Percentiles rank a stretch among this genome's conserved stretches.
These are phyloP conservation scores for Copromyces sp. DNA, from an alignment of 495 filamentous ascomycete genomes.

Conservation along the genomic window DNA sequence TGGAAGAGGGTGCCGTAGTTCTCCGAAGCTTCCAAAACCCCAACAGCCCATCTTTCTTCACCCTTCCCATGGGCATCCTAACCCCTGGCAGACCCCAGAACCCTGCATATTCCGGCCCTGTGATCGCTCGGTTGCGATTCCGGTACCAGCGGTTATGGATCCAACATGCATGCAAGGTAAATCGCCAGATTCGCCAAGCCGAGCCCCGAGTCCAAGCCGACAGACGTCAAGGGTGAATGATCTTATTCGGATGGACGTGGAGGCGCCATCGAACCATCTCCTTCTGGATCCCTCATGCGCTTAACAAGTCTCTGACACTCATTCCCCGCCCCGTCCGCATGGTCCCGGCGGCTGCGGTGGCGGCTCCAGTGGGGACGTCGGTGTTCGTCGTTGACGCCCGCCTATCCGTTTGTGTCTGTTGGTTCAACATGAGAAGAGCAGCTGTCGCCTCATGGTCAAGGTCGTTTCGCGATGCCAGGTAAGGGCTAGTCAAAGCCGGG, in stretches of 20 bases:
- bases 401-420: constrained; percentile 39
- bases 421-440: constrained; percentile 68
- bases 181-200: not conserved
- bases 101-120: not conserved
- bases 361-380: not conserved
- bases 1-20: not conserved
- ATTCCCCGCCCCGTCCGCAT: constrained; percentile 40
- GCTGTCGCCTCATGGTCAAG: constrained; percentile 72
- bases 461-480: constrained; percentile 34
- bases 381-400: constrained; percentile 17
- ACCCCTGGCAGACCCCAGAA: not conserved
- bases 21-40: not conserved
- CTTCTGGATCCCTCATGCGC: constrained; percentile 33
- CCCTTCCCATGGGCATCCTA: not conserved
- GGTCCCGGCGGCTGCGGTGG: constrained; percentile 4
- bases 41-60: not conserved
- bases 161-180: not conserved
- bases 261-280: not conserved
- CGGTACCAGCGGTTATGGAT: not conserved
- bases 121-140: not conserved
- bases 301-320: constrained; percentile 74
- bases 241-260: not conserved
- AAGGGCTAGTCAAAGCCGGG: constrained; percentile 41
- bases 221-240: not conserved
- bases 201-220: not conserved